Evolutionary conservation across 805 yeast species (phyloP), one percentile per base, ranked within the genome.

Genomic region (Yamadazyma endophytica): DNA sequence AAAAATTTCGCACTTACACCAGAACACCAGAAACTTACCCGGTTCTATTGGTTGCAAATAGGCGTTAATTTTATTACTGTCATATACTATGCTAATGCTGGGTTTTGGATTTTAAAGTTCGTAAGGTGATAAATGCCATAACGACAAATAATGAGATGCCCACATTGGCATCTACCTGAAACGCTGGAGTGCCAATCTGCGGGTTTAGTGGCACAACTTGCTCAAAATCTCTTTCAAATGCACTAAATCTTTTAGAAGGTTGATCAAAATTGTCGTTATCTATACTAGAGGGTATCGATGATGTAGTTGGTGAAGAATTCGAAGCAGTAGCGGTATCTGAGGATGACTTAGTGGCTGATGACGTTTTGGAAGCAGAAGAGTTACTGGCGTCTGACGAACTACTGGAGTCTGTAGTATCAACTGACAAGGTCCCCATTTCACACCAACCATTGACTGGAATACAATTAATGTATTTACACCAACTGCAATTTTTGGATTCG

Each of bases 391-490:
- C 20, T 11, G 29, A 26, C 6, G 7, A 6, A 6, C 9, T 9
- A 26, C 13, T 19, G 6, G 26, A 21, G n/a, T 21, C 21, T 6
- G 32, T 11, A 7, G 49, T 36, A 16, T 38, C 40, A 11, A 63
- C 51, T 4, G 56, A 37, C 9, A 64, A 55, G 28, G 58, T 46
- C 4, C 79, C 79, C 17, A 51, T 44, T 28, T 70, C 77, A 49
- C 87, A 81, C 87, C 87, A 81, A 17, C 75, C 79, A 37, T 76
- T 67, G 4, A 81, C 81, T 0, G 87, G 87, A 9, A 81, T 48
- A 46, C 89, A 82, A 42, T 76, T 77, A 43, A 82, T 61, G 47
- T 81, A 82, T 48, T 78, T 79, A 59, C 89, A 82, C 89, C 89
- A 82, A 11, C 61, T 50, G 51, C 89, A 82, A 35, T 64, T 54